Percentiles rank a stretch among this genome's conserved stretches.
phyloP scores from a whole-genome alignment of 2,329 filamentous ascomycete species.

The Neofusicoccum cordaticola region DNA sequence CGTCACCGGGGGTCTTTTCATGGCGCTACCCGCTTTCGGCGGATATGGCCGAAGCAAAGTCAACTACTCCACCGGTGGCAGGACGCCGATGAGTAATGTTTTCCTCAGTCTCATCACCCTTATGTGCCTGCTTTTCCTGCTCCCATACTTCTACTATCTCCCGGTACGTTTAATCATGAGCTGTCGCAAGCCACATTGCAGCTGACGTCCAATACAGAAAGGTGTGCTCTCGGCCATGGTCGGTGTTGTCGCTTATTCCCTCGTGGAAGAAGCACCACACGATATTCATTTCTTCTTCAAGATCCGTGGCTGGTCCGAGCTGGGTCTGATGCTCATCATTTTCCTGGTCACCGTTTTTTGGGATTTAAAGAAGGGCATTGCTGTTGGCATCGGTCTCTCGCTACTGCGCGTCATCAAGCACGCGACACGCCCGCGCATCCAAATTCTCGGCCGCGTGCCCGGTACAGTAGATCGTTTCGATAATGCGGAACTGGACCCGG shows the following conservation, averaged over 20 bases:
- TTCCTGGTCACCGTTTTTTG: conserved; percentile 92
- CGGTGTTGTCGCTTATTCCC: conserved; percentile 87
- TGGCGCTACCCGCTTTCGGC: conserved; percentile 89
- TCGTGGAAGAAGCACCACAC: conserved; percentile 92
- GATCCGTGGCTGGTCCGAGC: conserved; percentile 82
- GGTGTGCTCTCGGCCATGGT: conserved; percentile 92
- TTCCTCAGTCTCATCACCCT: conserved; percentile 81
- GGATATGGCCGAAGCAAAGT: conserved; percentile 96
- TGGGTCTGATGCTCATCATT: conserved; percentile 84
- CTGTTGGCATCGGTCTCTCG: conserved; percentile 87
- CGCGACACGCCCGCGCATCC: conserved; percentile 86
- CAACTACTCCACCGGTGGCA: conserved; percentile 86
- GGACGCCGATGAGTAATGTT: conserved; percentile 90
- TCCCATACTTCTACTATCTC: conserved; percentile 92
- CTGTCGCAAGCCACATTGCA: neutral
- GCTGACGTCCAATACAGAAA: conserved; percentile 58
- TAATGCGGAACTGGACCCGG: conserved; percentile 72
- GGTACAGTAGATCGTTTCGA: conserved; percentile 76
- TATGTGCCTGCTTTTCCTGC: conserved; percentile 73
- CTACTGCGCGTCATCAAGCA: conserved; percentile 87
- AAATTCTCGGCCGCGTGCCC: conserved; percentile 87
- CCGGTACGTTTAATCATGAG: conserved; percentile 61
- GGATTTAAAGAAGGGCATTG: conserved; percentile 89
- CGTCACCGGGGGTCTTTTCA: conserved; percentile 85
- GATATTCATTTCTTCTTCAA: conserved; percentile 86